Evolutionary conservation across 2,329 filamentous ascomycete species (phyloP), one percentile per base, ranked within the genome.

Genomic region (Juglanconis sp.): DNA sequence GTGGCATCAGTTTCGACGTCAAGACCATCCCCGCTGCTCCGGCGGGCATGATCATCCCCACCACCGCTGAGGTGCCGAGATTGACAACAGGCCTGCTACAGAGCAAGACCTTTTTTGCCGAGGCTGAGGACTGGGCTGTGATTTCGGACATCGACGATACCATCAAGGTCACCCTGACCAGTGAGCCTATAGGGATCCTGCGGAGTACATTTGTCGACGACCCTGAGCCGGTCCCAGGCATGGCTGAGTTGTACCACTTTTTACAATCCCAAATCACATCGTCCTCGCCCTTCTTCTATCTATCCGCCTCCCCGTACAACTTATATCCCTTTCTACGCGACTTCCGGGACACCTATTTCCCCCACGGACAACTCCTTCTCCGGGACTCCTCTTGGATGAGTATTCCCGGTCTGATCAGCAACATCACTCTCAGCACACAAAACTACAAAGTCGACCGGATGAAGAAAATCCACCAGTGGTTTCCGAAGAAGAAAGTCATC

Each of bases 111-210:
- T 82, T 87, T 17, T 92, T 90, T 68, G 90, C 90, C 0, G 87
- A 85, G 17, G 84, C 88, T 0, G 85, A 89, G 52, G 93, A 94
- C 7, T 97, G 92, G 92, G 86, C 85, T 11, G 77, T 98, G 11
- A 87, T 97, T 64, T 94, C 90, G 44, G 94, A 98, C 68, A 85
- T 98, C 66, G 95, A 98, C 70, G 94, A 98, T 74, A 96, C 93
- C 0, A 96, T 98, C 79, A 97, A 98, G 75, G 79, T 93, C 66
- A 97, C 94, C 0, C 81, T 90, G 72, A 96, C 94, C 0, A 85
- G 87, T 48, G 88, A 91, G 53, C 87, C 92, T 0, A 81, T 89
- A 7, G 91, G 92, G 3, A 94, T 97, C 68, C 78, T 98, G 5
- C 83, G 85, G 51, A 88, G 89, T 55, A 98, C 94, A 0, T 97